A percentile compares a stretch with the other conserved stretches of the same genome.
phyloP scores from a whole-genome alignment of 352 stramenopile genomes.

The Pythium sp. region DNA sequence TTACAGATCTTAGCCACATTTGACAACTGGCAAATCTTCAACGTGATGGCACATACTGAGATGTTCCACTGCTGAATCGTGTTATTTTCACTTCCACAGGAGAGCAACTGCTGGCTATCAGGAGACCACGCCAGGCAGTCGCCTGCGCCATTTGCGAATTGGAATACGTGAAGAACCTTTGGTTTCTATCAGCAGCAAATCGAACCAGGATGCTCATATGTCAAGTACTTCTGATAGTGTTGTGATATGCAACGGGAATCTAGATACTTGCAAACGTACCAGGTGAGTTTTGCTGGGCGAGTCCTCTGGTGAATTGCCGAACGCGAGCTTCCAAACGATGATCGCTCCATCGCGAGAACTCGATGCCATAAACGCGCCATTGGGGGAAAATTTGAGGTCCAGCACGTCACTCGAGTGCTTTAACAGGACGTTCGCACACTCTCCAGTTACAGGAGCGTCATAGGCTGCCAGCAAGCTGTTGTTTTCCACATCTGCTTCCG shows the following conservation, averaged over 20 bases:
- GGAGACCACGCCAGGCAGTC: constrained; percentile 72
- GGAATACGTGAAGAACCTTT: constrained; percentile 37
- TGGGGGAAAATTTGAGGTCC: constrained; percentile 75
- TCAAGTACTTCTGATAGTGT: neutral
- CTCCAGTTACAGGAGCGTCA: constrained; percentile 21
- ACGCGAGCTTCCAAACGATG: constrained; percentile 63
- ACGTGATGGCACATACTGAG: constrained; percentile 25
- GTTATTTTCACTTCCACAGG: constrained; percentile 44
- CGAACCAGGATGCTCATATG: neutral
- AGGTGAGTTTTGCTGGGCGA: neutral
- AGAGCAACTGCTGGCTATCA: constrained; percentile 54
- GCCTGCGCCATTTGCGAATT: constrained; percentile 39
- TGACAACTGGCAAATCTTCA: neutral
- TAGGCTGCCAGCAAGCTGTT: constrained; percentile 7
- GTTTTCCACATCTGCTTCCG: constrained; percentile 22
- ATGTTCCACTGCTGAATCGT: constrained; percentile 70
- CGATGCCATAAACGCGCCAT: constrained; percentile 75
- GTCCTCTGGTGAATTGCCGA: constrained; percentile 10
- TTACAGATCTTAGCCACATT: neutral
- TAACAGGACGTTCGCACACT: constrained; percentile 43
- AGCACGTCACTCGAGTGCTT: constrained; percentile 59
- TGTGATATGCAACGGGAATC: neutral
- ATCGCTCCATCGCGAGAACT: constrained; percentile 75
- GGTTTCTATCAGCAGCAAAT: constrained; percentile 16
- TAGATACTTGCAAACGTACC: neutral